These are phyloP conservation scores for Clonostachys solani DNA, from an alignment of 2,329 filamentous ascomycete genomes.

Conservation along the genomic window DNA sequence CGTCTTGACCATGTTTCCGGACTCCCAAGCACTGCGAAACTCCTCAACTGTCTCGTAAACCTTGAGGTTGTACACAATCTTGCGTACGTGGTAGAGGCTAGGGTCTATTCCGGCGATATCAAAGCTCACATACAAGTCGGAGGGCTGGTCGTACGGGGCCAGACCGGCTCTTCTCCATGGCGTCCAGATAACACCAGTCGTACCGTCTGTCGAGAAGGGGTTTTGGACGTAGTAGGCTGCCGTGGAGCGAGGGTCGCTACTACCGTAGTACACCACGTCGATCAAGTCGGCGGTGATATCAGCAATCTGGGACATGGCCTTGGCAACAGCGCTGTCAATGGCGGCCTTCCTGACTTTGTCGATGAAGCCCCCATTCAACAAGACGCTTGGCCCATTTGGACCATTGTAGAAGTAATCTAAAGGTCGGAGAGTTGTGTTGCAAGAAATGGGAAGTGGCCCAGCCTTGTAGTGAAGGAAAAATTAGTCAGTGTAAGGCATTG, in stretches of 20 bases:
- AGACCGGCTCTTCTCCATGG: constrained; percentile 7
- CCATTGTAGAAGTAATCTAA: constrained; percentile 11
- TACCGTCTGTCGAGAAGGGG: constrained; percentile 9
- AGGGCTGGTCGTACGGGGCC: constrained; percentile 7
- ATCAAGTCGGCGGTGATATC: constrained; percentile 6
- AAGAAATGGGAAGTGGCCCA: constrained; percentile 8
- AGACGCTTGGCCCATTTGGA: constrained; percentile 7
- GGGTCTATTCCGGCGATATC: constrained; percentile 8
- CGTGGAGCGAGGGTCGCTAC: constrained; percentile 4
- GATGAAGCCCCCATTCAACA: constrained; percentile 8
- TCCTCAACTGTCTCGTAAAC: constrained; percentile 8
- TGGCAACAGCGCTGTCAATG: constrained; percentile 6
- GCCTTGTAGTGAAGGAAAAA: constrained; percentile 1
- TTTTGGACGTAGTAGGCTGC: constrained; percentile 8
- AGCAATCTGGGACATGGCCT: constrained; percentile 8
- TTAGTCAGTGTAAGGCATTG: background rate
- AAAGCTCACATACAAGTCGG: constrained; percentile 9
- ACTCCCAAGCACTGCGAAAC: constrained; percentile 8
- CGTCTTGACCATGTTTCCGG: constrained; percentile 4
- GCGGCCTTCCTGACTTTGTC: constrained; percentile 4
- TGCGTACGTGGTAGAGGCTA: constrained; percentile 7
- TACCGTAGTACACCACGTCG: constrained; percentile 6
- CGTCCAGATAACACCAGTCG: constrained; percentile 8
- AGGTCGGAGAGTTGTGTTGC: constrained; percentile 4
- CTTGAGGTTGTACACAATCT: constrained; percentile 9